Base-by-base conservation (phyloP, 1,284 basidiomycete species). In the Cryptococcus sp. region DNA sequence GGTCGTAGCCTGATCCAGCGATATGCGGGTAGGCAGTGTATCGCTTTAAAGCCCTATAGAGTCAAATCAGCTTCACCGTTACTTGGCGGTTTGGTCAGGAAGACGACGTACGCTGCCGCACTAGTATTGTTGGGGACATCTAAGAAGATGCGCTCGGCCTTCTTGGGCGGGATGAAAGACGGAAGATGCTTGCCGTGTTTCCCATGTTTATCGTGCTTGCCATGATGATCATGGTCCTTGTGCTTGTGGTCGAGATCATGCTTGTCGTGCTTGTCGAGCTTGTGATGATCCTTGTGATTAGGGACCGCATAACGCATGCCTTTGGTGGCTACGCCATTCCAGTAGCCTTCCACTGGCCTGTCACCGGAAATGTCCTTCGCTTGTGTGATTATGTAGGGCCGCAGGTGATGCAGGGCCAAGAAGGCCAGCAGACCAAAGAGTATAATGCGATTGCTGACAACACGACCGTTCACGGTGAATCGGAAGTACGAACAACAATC, bases 1-100 rank as follows among this genome's bases (percentile, higher is more conserved):
- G 61, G 55, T 79, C 77, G 55, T 67, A 74, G 8, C 79, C 79
- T 5, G 72, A 75, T 5, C 78, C 79, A 27, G 77, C 79, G 13
- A 65, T 65, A 59, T 80, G 79, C 5, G 73, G 69, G 38, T 66
- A 57, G 5, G 67, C 49, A 6, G 79, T 78, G 65, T 79, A 78
- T 52, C 72, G 58, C n/a, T 61, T 38, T 6, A 67, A 70, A 7
- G 75, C 73, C 7, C 70, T 73, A 20, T 40, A 4, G 17, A 27
- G 20, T 45, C 5, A n/a, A 27, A 54, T 56, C 35, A 57, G 53
- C 51, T 55, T 43, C 11, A 19, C 22, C 30, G 50, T 22, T 42
- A 27, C 19, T 4, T 23, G 25, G 15, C 15, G 6, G 19, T 8
- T 16, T 13, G 30, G 20, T 23, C 4, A 52, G 20, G 8, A 27